Evolutionary conservation across 257 asterid species (phyloP).

Genomic region (Solanum bulbocastanum): DNA sequence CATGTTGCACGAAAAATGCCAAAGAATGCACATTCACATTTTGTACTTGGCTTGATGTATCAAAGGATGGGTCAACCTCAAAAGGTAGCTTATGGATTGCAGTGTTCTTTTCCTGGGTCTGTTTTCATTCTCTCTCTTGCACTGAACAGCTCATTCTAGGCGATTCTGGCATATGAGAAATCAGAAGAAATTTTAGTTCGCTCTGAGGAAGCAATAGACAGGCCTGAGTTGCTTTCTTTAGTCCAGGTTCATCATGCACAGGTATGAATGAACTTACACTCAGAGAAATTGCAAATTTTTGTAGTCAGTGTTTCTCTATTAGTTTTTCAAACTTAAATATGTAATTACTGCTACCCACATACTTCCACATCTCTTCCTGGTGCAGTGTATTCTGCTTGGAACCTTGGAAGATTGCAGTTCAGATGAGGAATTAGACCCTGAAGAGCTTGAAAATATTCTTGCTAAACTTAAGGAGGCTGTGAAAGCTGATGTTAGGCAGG

Average conservation of each 20-base stretch:
- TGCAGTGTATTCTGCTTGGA: slow-evolving; percentile 82
- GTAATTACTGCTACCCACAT: neutral
- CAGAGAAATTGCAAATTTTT: neutral
- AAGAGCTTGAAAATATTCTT: slow-evolving; percentile 75
- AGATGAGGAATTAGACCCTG: slow-evolving; percentile 67
- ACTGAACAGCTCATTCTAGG: slow-evolving; percentile 34
- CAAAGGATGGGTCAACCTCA: slow-evolving; percentile 98
- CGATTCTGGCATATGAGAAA: slow-evolving; percentile 75
- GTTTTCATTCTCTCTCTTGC: slow-evolving; percentile 3
- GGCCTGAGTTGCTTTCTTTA: slow-evolving; percentile 90
- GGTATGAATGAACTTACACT: slow-evolving; percentile 22
- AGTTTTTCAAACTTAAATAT: neutral
- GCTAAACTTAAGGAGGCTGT: slow-evolving; percentile 61
- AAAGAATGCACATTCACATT: slow-evolving; percentile 93
- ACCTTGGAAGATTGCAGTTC: slow-evolving; percentile 58
- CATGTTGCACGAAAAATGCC: slow-evolving; percentile 98
- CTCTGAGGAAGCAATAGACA: slow-evolving; percentile 86
- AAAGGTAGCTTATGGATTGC: slow-evolving; percentile 48
- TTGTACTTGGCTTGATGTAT: slow-evolving; percentile 91
- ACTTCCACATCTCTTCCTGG: neutral
- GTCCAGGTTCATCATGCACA: slow-evolving; percentile 97
- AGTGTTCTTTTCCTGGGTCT: neutral
- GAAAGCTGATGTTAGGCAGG: slow-evolving; percentile 78
- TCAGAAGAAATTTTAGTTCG: slow-evolving; percentile 91
- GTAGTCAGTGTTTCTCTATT: neutral